Evolutionary conservation across 2,329 filamentous ascomycete genomes (phyloP).

Genomic region (Apiospora phragmitis): DNA sequence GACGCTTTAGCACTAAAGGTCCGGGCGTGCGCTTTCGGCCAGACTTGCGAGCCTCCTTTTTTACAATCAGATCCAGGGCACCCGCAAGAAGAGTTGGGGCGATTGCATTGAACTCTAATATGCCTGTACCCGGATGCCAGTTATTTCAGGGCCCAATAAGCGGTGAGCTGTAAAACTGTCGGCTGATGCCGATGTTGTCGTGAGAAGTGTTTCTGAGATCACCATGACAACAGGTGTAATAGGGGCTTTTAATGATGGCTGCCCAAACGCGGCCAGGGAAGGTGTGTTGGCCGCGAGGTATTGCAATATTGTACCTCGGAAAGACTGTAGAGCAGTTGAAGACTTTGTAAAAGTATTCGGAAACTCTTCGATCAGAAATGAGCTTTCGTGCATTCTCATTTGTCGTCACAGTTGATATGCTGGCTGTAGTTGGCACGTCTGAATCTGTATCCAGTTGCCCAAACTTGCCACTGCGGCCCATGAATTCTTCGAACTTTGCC

Average conservation of each 20-base stretch:
- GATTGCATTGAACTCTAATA: slow-evolving; percentile 92
- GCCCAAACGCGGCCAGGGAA: slow-evolving; percentile 49
- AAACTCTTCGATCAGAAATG: slow-evolving; percentile 77
- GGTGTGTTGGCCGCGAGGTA: slow-evolving; percentile 71
- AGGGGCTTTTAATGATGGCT: slow-evolving; percentile 41
- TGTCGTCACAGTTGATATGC: slow-evolving; percentile 11
- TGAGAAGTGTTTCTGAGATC: slow-evolving; percentile 86
- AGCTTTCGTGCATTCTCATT: slow-evolving; percentile 46
- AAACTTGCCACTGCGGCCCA: slow-evolving; percentile 79
- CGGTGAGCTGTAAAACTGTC: slow-evolving; percentile 94
- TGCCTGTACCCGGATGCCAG: slow-evolving; percentile 74
- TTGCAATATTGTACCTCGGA: slow-evolving; percentile 73
- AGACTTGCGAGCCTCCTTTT: slow-evolving; percentile 82
- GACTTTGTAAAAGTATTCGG: slow-evolving; percentile 71
- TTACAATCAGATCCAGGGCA: slow-evolving; percentile 77
- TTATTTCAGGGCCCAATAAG: slow-evolving; percentile 81
- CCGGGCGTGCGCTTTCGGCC: slow-evolving; percentile 75
- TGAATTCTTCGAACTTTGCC: slow-evolving; percentile 88
- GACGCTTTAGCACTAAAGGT: slow-evolving; percentile 71
- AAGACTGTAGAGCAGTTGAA: slow-evolving; percentile 65
- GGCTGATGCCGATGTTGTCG: slow-evolving; percentile 78
- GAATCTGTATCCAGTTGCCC: slow-evolving; percentile 60
- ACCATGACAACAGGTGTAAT: slow-evolving; percentile 81
- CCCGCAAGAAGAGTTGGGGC: slow-evolving; percentile 84
- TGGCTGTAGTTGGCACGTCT: slow-evolving; percentile 22